Percentiles rank a stretch among this genome's conserved stretches.
These are phyloP conservation scores for Sclerotinia borealis DNA, from an alignment of 2,329 filamentous ascomycete genomes.

Conservation along the genomic window DNA sequence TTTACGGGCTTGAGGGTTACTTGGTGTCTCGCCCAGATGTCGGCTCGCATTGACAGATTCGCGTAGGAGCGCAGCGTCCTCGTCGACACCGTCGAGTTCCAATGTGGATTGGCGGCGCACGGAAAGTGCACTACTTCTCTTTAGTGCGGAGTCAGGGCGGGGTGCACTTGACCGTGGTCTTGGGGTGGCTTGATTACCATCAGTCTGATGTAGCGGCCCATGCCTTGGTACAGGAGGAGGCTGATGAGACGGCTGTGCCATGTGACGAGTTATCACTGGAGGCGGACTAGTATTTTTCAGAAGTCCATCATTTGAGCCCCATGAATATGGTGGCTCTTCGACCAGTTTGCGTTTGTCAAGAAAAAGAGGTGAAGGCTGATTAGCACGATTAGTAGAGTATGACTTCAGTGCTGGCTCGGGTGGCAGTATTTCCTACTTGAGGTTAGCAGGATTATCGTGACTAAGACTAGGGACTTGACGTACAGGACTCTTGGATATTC, in stretches of 20 bases:
- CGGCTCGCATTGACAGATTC: constrained; percentile 31
- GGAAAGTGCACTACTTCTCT: constrained; percentile 28
- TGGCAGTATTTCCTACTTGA: constrained; percentile 21
- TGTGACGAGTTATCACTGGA: constrained; percentile 23
- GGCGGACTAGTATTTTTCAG: constrained; percentile 26
- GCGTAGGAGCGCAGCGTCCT: constrained; percentile 31
- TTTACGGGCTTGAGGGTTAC: constrained; percentile 22
- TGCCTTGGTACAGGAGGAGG: constrained; percentile 10
- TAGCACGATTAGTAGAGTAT: constrained; percentile 18
- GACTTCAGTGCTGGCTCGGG: constrained; percentile 20
- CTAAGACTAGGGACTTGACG: constrained; percentile 9
- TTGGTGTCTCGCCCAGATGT: constrained; percentile 23
- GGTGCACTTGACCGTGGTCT: constrained; percentile 4
- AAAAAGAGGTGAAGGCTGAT: constrained; percentile 26
- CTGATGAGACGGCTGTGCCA: constrained; percentile 9
- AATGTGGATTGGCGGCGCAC: constrained; percentile 26
- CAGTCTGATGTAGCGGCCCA: constrained; percentile 3
- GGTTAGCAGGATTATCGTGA: constrained; percentile 11
- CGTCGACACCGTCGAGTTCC: constrained; percentile 28
- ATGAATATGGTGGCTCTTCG: constrained; percentile 30
- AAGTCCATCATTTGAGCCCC: constrained; percentile 30
- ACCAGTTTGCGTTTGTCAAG: constrained; percentile 27
- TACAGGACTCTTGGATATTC: constrained; percentile 28
- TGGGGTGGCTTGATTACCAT: constrained; percentile 12
- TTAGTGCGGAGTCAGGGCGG: constrained; percentile 20